phyloP scores from a whole-genome alignment of 352 stramenopile species.

The Phytophthora citrophthora region DNA sequence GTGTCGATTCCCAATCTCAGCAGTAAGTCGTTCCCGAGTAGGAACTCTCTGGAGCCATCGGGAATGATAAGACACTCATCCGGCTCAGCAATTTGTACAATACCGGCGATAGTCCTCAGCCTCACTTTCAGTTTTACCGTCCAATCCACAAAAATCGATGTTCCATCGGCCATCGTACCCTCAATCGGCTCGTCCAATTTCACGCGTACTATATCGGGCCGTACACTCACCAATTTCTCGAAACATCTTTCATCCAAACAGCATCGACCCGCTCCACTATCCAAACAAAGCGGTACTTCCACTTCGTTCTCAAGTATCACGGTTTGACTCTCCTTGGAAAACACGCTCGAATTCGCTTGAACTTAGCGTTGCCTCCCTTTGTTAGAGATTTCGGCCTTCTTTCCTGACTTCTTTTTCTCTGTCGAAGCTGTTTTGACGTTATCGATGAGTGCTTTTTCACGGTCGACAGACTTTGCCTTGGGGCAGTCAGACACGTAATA shows the following conservation, averaged over 20 bases:
- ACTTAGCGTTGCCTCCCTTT: conserved; percentile 11
- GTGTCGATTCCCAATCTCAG: conserved; percentile 13
- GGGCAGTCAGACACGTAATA: no score
- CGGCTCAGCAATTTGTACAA: conserved; percentile 8
- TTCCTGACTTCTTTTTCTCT: no score
- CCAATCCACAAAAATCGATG: conserved; percentile 8
- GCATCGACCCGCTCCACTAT: conserved; percentile 8
- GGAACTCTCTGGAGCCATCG: conserved; percentile 10
- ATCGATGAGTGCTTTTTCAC: no score
- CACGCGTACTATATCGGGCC: neutral
- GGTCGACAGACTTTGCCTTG: no score
- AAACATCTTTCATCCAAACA: conserved; percentile 3
- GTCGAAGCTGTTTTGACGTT: no score
- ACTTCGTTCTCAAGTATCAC: conserved; percentile 11
- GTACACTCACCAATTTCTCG: neutral
- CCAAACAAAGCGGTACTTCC: conserved; percentile 7
- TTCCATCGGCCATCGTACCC: conserved; percentile 10
- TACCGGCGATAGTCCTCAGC: conserved; percentile 6
- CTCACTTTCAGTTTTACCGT: conserved; percentile 13
- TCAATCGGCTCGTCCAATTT: neutral
- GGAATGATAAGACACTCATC: conserved; percentile 25
- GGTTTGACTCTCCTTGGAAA: neutral
- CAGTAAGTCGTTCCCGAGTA: conserved; percentile 22
- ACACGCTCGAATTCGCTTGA: neutral
- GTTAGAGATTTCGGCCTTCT: neutral